Percentiles rank a stretch among this genome's conserved stretches.
Conservation (phyloP, 805 yeast species). For the Kockiozyma suomiensis region DNA sequence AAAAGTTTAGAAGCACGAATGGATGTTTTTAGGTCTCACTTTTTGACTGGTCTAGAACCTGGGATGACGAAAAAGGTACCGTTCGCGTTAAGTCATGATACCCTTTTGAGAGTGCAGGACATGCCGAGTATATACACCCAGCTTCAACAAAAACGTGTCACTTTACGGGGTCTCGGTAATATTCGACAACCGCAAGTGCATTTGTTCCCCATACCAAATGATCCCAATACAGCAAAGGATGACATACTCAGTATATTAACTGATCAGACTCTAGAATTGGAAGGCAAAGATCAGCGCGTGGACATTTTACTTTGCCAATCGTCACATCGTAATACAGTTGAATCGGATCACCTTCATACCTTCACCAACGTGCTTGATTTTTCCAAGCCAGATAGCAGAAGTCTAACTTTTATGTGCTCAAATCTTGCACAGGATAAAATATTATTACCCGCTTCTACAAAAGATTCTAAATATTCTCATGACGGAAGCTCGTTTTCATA, state of each 20-base stretch:
- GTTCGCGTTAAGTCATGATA: conserved; percentile 33
- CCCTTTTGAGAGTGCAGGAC: conserved; percentile 30
- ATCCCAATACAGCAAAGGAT: conserved; percentile 12
- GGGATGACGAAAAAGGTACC: conserved; percentile 13
- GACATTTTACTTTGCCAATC: conserved; percentile 36
- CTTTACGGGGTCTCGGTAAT: conserved; percentile 24
- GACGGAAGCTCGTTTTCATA: conserved; percentile 52
- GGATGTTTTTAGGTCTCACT: conserved; percentile 51
- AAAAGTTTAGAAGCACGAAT: conserved; percentile 59
- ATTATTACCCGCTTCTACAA: conserved; percentile 54
- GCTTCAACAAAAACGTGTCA: conserved; percentile 15
- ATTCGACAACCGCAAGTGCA: conserved; percentile 25
- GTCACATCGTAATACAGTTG: conserved; percentile 23
- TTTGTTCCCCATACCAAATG: conserved; percentile 36
- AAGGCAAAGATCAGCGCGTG: conserved; percentile 32
- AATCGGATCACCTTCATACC: conserved; percentile 7
- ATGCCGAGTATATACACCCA: conserved; percentile 18
- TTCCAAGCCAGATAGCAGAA: conserved; percentile 9
- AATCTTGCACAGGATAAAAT: conserved; percentile 48
- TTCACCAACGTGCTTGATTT: conserved; percentile 30
- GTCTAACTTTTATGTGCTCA: conserved; percentile 46
- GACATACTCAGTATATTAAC: conserved; percentile 37
- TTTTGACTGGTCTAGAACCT: conserved; percentile 42
- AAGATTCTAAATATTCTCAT: conserved; percentile 52
- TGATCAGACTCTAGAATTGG: conserved; percentile 33